Conservation (phyloP, 257 asterid species). For the Schizonepeta tenuifolia region DNA sequence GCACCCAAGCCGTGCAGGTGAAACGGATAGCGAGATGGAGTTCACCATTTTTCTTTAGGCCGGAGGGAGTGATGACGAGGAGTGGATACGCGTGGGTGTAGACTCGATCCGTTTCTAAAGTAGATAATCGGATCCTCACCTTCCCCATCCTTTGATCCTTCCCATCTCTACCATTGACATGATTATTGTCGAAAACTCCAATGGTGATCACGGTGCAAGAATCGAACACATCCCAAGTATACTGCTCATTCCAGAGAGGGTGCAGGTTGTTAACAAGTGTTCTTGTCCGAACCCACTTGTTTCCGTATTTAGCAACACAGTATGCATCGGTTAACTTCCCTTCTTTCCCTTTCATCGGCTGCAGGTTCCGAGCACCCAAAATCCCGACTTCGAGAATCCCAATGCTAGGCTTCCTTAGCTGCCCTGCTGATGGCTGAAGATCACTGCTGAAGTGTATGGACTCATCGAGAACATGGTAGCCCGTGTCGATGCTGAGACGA, state of each 20-base stretch:
- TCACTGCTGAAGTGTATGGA: conserved; percentile 81
- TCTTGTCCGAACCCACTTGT: conserved; percentile 92
- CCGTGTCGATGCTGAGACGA: conserved; percentile 66
- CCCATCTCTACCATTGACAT: conserved; percentile 64
- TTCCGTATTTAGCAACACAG: conserved; percentile 95
- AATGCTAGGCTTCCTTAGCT: conserved; percentile 66
- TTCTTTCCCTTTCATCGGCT: conserved; percentile 77
- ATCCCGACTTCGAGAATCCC: conserved; percentile 93
- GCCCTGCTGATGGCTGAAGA: conserved; percentile 76
- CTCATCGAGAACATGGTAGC: conserved; percentile 93
- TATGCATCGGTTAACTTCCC: conserved; percentile 84
- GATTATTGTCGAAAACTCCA: conserved; percentile 86
- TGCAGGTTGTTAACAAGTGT: conserved; percentile 72
- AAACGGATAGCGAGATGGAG: conserved; percentile 86
- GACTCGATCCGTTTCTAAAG: conserved; percentile 75
- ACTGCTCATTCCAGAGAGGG: conserved; percentile 96
- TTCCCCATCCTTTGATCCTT: conserved; percentile 87
- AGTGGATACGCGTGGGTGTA: conserved; percentile 85
- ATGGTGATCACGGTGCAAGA: conserved; percentile 84
- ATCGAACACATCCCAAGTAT: conserved; percentile 93
- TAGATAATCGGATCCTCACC: conserved; percentile 85
- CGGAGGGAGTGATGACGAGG: conserved; percentile 70
- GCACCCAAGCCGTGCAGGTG: conserved; percentile 89
- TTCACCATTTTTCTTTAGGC: conserved; percentile 84
- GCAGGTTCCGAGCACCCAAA: conserved; percentile 69